Conservation (phyloP, 2,329 filamentous ascomycete species). For the Albifimbria verrucaria region DNA sequence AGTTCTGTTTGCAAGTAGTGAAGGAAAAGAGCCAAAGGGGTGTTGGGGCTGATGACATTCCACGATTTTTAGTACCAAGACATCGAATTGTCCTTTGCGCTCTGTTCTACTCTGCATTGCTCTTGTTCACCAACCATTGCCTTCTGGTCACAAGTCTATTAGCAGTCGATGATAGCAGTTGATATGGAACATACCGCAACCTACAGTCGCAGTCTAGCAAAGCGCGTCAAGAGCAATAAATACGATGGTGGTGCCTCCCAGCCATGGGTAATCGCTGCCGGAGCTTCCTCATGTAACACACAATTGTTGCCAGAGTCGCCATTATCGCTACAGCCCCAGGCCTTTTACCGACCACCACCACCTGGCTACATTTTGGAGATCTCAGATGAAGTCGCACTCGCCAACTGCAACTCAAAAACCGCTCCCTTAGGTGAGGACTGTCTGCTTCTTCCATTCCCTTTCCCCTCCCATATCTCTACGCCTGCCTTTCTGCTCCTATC, state of each 20-base stretch:
- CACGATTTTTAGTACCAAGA: no score
- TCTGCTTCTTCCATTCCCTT: not conserved
- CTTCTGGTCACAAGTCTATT: not conserved
- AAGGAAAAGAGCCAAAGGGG: no score
- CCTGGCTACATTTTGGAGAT: not conserved
- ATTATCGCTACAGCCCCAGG: not conserved
- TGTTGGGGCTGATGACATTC: no score
- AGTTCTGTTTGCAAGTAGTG: no score
- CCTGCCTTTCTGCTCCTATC: not conserved
- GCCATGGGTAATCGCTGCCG: no score
- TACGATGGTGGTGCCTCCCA: not conserved
- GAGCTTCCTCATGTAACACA: not conserved
- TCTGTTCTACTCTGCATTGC: no score
- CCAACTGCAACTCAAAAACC: not conserved
- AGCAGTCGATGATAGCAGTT: no score
- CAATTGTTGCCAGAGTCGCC: not conserved
- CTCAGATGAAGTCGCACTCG: not conserved
- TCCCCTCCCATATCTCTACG: not conserved
- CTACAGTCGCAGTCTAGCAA: slow-evolving; percentile 18
- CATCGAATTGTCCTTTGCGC: no score
- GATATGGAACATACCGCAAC: slow-evolving; percentile 20
- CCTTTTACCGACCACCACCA: no score
- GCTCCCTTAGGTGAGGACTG: not conserved
- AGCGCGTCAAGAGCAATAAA: slow-evolving; percentile 20
- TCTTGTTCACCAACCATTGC: no score